Evolutionary conservation across 495 filamentous ascomycete species (phyloP), one percentile per base, ranked within the genome.

Genomic region (Glonium stellatum): DNA sequence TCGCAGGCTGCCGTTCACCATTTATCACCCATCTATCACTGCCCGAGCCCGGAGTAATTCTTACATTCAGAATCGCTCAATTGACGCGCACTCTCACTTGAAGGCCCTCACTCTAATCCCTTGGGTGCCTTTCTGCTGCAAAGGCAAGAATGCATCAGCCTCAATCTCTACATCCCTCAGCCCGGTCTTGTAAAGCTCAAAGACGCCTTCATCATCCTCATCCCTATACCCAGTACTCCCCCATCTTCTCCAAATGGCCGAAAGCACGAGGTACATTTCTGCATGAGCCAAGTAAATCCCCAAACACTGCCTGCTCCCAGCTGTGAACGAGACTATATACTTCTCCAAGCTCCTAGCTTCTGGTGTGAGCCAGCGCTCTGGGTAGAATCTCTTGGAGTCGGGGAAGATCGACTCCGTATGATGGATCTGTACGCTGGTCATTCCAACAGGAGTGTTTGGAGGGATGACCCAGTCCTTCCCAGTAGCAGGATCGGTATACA

Each of bases 301-400:
- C 12, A 61, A 13, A 41, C 62, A 65, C n/a, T 21, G 21, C 22
- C 58, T 39, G 8, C 50, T 51, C 9, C 62, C 62, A 5, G 23
- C 42, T 0, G 35, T 55, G 37, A 65, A 65, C 9, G 57, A 44
- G 1, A 60, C 57, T 4, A 60, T 22, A 19, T 60, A 60, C 27
- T 58, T 56, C 1, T 65, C 58, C 10, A 58, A 36, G 11, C 50
- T 35, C 3, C 13, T 23, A 13, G 36, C 25, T 25, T 54, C 41
- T 22, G 44, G 39, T 10, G 19, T 23, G 1, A 73, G 63, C 78
- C 78, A 82, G 27, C 78, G 71, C 55, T 79, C 76, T 0, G 78
- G 79, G 0, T 71, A 54, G 59, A 79, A 82, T 11, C 47, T 42
- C 22, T 61, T 42, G 0, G 77, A 72, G 1, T 74, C 55, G 0